phyloP scores from a whole-genome alignment of 2,329 filamentous ascomycete genomes.

The Claviceps digitariae region DNA sequence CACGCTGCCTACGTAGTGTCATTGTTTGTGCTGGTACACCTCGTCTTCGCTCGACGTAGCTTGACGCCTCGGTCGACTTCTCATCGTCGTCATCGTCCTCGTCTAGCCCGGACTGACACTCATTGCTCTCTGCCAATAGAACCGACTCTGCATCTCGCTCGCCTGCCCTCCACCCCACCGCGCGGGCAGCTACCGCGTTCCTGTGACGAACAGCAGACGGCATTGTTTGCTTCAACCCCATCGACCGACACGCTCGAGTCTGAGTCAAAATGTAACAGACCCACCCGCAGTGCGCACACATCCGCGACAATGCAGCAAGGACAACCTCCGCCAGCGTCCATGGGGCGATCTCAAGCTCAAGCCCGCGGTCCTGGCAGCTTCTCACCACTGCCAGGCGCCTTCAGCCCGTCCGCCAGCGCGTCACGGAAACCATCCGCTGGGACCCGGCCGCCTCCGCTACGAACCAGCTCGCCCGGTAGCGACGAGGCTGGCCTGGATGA shows the following conservation, averaged over 20 bases:
- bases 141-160: neutral
- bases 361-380: conserved; percentile 42
- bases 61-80: neutral
- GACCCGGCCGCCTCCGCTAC: conserved; percentile 21
- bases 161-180: neutral
- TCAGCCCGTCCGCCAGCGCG: conserved; percentile 16
- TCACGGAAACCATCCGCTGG: conserved; percentile 13
- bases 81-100: no score
- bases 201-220: neutral
- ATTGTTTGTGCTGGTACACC: neutral
- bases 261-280: conserved; percentile 30
- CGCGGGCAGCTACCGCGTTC: neutral
- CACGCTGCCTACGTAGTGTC: neutral
- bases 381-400: conserved; percentile 32
- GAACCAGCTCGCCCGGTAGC: conserved; percentile 18
- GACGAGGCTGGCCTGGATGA: conserved; percentile 11
- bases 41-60: neutral
- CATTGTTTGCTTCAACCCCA: neutral
- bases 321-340: conserved; percentile 7
- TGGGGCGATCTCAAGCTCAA: conserved; percentile 25
- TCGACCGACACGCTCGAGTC: neutral
- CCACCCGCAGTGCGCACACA: conserved; percentile 7
- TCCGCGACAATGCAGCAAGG: conserved; percentile 33
- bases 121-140: neutral
- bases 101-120: no score